Percentiles rank a stretch among this genome's conserved stretches.
These are phyloP conservation scores for Clonostachys byssicola DNA, from an alignment of 2,329 filamentous ascomycete species.

Conservation along the genomic window DNA sequence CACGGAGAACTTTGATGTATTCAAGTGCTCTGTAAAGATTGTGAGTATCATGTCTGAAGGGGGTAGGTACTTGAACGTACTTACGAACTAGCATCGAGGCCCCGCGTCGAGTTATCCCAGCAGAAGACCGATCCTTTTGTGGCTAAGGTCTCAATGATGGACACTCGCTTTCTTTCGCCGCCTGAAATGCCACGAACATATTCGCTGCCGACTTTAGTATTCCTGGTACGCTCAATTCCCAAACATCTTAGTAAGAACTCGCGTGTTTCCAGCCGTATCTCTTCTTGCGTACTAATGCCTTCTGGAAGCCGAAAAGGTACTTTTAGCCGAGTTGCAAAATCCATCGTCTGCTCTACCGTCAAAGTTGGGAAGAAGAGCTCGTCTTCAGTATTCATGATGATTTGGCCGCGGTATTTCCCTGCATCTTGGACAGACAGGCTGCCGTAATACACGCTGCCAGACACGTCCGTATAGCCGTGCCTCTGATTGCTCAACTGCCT, in stretches of 20 bases:
- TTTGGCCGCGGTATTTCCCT: conserved; percentile 15
- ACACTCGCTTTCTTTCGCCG: conserved; percentile 65
- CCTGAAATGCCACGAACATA: conserved; percentile 55
- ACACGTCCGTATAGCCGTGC: conserved; percentile 16
- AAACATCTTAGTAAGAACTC: conserved; percentile 45
- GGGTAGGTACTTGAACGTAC: too few species aligned
- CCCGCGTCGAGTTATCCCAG: conserved; percentile 68
- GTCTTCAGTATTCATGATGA: conserved; percentile 25
- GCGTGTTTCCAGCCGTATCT: conserved; percentile 20
- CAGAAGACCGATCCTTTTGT: conserved; percentile 29
- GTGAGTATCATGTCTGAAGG: too few species aligned
- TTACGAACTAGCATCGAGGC: conserved; percentile 61
- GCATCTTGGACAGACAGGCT: conserved; percentile 14
- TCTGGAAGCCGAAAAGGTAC: conserved; percentile 53
- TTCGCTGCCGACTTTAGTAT: conserved; percentile 63
- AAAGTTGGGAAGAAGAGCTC: conserved; percentile 64
- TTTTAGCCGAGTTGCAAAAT: conserved; percentile 58
- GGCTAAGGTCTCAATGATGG: conserved; percentile 61
- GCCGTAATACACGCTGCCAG: conserved; percentile 16
- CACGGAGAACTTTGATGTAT: conserved; percentile 53
- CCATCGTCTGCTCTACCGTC: conserved; percentile 60
- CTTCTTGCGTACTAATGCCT: conserved; percentile 12
- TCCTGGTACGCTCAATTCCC: conserved; percentile 59
- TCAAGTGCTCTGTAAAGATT: conserved; percentile 54
- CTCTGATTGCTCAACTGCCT: conserved; percentile 19